Evolutionary conservation across 352 stramenopile species (phyloP).

Genomic region (Pythium chondricola): DNA sequence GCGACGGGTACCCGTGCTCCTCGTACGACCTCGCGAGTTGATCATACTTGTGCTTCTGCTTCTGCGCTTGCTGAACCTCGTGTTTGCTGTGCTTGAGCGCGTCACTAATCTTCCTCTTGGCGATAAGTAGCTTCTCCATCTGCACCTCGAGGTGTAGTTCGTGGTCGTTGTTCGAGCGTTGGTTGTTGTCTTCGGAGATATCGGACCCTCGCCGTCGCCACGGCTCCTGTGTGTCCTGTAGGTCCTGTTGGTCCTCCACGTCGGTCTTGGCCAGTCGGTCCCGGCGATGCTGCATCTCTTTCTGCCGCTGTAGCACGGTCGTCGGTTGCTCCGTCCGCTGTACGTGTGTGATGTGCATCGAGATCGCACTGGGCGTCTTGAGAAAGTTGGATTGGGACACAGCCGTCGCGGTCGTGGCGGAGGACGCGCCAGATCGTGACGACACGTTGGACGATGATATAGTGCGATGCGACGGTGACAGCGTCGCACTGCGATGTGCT

Average conservation of each 20-base stretch:
- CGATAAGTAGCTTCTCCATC: conserved; percentile 14
- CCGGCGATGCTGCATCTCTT: conserved; percentile 16
- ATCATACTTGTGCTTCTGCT: conserved; percentile 10
- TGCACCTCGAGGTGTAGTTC: conserved; percentile 16
- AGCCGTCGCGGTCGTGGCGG: background rate
- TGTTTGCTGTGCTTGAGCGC: conserved; percentile 14
- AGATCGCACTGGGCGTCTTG: conserved; percentile 14
- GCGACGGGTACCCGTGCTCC: conserved; percentile 12
- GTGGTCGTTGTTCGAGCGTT: conserved; percentile 14
- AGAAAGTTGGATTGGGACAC: conserved; percentile 15
- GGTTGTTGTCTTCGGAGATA: conserved; percentile 9
- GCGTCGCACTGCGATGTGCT: conserved; percentile 6
- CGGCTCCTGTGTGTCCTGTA: too few relatives aligned
- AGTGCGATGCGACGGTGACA: conserved; percentile 7
- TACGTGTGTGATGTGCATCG: conserved; percentile 15
- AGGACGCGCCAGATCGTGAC: conserved; percentile 1
- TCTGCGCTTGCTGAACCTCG: conserved; percentile 1
- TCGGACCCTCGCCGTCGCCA: conserved; percentile 3
- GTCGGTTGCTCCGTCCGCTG: conserved; percentile 8
- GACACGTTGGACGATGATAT: conserved; percentile 8
- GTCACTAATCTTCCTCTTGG: conserved; percentile 17
- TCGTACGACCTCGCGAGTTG: conserved; percentile 13
- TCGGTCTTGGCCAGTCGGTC: conserved; percentile 19
- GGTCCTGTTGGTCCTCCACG: too few relatives aligned
- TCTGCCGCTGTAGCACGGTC: conserved; percentile 12